These are phyloP conservation scores for Cadophora gregata DNA, from an alignment of 2,329 filamentous ascomycete species.

Conservation along the genomic window DNA sequence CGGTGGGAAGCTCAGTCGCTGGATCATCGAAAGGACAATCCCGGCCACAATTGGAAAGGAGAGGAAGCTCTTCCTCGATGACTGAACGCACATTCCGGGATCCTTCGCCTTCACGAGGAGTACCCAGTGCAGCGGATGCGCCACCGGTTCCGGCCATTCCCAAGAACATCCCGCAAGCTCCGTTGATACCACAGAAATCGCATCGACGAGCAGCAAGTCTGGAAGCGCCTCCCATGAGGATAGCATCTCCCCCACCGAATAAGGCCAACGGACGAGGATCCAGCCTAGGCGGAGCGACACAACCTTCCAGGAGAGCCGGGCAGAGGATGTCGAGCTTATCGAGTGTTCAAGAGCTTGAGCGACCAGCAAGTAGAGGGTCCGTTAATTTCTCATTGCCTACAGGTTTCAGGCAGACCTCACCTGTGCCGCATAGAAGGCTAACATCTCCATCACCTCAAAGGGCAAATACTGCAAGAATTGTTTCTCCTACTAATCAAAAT, in stretches of 20 bases:
- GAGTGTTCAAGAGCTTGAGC: constrained; percentile 50
- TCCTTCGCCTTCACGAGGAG: constrained; percentile 63
- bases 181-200: constrained; percentile 34
- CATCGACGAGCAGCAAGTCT: constrained; percentile 46
- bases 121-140: constrained; percentile 52
- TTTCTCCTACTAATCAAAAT: constrained; percentile 47
- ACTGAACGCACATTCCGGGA: constrained; percentile 86
- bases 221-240: constrained; percentile 44
- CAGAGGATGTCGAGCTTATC: constrained; percentile 39
- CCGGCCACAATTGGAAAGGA: constrained; percentile 61
- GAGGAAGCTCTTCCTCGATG: constrained; percentile 81
- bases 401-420: constrained; percentile 41
- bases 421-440: constrained; percentile 41
- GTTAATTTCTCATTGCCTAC: constrained; percentile 62
- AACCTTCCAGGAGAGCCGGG: constrained; percentile 33
- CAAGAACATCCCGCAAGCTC: constrained; percentile 48
- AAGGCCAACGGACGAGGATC: constrained; percentile 40
- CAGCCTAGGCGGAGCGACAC: constrained; percentile 35
- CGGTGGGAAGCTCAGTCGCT: constrained; percentile 58
- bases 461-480: constrained; percentile 36
- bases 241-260: constrained; percentile 43
- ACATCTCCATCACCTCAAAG: constrained; percentile 42
- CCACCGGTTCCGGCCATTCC: constrained; percentile 82
- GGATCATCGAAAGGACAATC: constrained; percentile 48
- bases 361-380: constrained; percentile 49